These are phyloP conservation scores for Juncus effusus DNA, from an alignment of 176 grass and related monocot species.

Conservation along the genomic window DNA sequence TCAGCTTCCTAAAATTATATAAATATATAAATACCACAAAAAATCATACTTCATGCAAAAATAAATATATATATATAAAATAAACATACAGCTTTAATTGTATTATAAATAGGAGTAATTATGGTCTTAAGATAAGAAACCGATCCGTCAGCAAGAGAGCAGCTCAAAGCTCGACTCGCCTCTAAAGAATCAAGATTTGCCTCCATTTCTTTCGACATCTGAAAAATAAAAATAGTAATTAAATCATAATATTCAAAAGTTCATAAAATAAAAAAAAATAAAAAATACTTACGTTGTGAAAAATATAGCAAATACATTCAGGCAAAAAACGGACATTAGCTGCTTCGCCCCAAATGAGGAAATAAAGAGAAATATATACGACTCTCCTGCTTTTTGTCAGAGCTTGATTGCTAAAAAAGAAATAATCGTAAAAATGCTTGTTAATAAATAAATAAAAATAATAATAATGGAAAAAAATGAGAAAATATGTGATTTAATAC, in stretches of 20 bases:
- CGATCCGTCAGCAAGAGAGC: constrained; percentile 38
- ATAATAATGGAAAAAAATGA: constrained; percentile 15
- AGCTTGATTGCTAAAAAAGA: constrained; percentile 53
- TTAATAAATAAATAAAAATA: constrained; percentile 3
- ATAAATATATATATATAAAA: constrained; percentile 4
- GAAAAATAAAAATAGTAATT: constrained; percentile 15
- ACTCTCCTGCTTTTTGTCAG: constrained; percentile 79
- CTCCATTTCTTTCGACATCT: constrained; percentile 96
- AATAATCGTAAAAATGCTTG: not conserved
- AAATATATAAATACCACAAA: constrained; percentile 24
- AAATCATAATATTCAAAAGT: constrained; percentile 16
- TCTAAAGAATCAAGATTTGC: constrained; percentile 83
- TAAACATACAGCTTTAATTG: constrained; percentile 54
- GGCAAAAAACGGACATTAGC: constrained; percentile 91
- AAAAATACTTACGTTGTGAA: constrained; percentile 74
- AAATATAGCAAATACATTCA: constrained; percentile 96
- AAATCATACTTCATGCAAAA: not conserved
- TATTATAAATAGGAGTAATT: constrained; percentile 85
- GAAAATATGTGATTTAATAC: constrained; percentile 25
- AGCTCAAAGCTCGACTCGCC: constrained; percentile 57
- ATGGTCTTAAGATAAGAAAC: constrained; percentile 66
- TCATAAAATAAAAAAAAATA: constrained; percentile 3
- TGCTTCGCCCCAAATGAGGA: constrained; percentile 96
- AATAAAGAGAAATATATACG: constrained; percentile 83
- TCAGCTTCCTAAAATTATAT: constrained; percentile 61